Evolutionary conservation across 2,329 filamentous ascomycete species (phyloP), one percentile per base, ranked within the genome.

Genomic region (Calycina herbarum): DNA sequence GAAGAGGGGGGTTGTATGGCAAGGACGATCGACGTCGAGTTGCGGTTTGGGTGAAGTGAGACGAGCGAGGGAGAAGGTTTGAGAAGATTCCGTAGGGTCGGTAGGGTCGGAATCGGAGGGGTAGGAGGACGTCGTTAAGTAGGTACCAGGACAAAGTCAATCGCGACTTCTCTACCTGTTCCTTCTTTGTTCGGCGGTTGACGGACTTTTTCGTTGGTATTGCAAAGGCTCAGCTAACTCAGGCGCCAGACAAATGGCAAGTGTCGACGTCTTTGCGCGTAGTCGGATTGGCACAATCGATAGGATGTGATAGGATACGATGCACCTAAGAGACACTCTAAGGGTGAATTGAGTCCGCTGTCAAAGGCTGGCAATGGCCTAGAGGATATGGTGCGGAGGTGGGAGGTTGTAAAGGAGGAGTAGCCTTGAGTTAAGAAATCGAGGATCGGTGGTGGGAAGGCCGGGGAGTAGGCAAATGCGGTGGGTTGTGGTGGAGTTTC

Each of bases 341-440:
- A 10, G 1, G 2, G 45, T 51, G 45, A 51, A 51, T 51, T 27
- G 20, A 27, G 45, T 51, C 20, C 8, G 62, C 66, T 57, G 62
- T 64, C 51, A 59, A 69, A 72, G 72, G 72, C 72, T 73, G 71
- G 72, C 72, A 63, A 63, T 68, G 72, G 72, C 72, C 72, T 74
- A 73, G 72, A 72, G 61, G 65, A 65, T 65, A 61, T 65, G 68
- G 62, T 64, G 63, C 20, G 62, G 63, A 65, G 59, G 45, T 57
- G 59, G 62, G 59, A 62, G 62, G 57, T 62, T 56, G 63, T 61
- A 33, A 40, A 59, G 61, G 61, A 65, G 63, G 61, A 61, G 59
- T 61, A 51, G 59, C 45, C 45, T 24, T 51, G 45, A 24, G 8
- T 24, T 27, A 24, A 51, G 20, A 27, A 51, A 51, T 27, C 20